A percentile compares a stretch with the other conserved stretches of the same genome.
phyloP scores from a whole-genome alignment of 306 rosid species.

The Leucaena leucocephala region DNA sequence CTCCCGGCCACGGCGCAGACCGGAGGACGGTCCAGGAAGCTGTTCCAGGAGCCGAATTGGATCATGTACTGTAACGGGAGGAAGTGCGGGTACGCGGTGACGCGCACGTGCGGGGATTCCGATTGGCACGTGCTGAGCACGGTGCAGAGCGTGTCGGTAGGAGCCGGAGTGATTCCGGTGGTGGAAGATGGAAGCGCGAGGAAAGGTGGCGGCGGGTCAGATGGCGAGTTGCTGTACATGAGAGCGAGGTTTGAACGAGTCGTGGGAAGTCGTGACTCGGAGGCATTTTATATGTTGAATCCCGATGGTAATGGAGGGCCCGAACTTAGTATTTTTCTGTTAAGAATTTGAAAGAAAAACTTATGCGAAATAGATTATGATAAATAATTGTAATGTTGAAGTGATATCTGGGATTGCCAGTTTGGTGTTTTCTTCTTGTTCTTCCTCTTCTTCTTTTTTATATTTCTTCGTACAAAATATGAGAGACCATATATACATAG shows the following conservation, averaged over 20 bases:
- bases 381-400: not conserved
- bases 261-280: slow-evolving; percentile 95
- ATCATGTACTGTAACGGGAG: slow-evolving; percentile 88
- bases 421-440: not conserved
- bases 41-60: slow-evolving; percentile 77
- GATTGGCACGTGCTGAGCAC: slow-evolving; percentile 73
- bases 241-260: slow-evolving; percentile 93
- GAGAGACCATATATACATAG: not conserved
- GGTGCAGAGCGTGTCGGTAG: slow-evolving; percentile 78
- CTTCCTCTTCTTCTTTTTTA: not conserved
- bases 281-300: slow-evolving; percentile 93
- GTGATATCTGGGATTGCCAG: not conserved
- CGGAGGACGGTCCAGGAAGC: slow-evolving; percentile 38
- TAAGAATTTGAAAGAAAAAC: slow-evolving; percentile 55
- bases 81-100: slow-evolving; percentile 67
- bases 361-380: not conserved
- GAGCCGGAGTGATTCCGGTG: slow-evolving; percentile 89
- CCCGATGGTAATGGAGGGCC: slow-evolving; percentile 92
- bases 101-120: slow-evolving; percentile 70
- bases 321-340: slow-evolving; percentile 87
- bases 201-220: slow-evolving; percentile 39
- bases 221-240: slow-evolving; percentile 94
- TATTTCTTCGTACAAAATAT: not conserved
- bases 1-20: slow-evolving; percentile 2
- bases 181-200: slow-evolving; percentile 45